Evolutionary conservation across 1,139 yeast genomes (phyloP).

Genomic region (Taphrina flavorubra): DNA sequence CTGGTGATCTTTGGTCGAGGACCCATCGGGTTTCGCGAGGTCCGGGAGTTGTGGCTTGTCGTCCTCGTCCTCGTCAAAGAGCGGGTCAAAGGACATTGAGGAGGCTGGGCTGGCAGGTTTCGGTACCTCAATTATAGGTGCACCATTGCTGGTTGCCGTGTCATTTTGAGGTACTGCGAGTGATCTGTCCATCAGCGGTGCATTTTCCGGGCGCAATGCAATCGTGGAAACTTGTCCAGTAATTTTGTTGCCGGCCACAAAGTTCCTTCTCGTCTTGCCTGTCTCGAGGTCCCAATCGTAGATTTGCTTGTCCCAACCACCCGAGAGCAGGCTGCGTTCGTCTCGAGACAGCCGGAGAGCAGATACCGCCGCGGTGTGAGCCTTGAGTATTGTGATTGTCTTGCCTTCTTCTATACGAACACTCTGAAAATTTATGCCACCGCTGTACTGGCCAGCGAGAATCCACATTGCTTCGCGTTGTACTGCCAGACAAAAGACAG

Average conservation of each 20-base stretch:
- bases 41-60: conserved; percentile 49
- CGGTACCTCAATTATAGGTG: not conserved
- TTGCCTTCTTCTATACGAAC: conserved; percentile 83
- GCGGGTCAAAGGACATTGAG: conserved; percentile 69
- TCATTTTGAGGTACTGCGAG: conserved; percentile 1
- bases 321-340: conserved; percentile 72
- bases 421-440: conserved; percentile 86
- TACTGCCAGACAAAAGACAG: conserved; percentile 85
- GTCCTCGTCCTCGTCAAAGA: conserved; percentile 81
- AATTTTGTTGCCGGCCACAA: conserved; percentile 52
- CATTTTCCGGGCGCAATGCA: conserved; percentile 69
- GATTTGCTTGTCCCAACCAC: conserved; percentile 85
- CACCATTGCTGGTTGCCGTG: not conserved
- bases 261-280: conserved; percentile 62
- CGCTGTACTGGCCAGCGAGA: conserved; percentile 74
- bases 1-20: no score
- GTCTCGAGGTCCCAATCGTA: conserved; percentile 85
- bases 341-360: conserved; percentile 66
- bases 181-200: conserved; percentile 9
- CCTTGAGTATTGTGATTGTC: conserved; percentile 73
- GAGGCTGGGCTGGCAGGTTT: conserved; percentile 27
- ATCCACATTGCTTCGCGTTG: conserved; percentile 86
- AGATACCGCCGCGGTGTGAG: conserved; percentile 78
- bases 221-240: conserved; percentile 81
- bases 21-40: not conserved